These are phyloP conservation scores for Picocystis salinarum DNA, from an alignment of 139 green algal genomes.

Conservation along the genomic window DNA sequence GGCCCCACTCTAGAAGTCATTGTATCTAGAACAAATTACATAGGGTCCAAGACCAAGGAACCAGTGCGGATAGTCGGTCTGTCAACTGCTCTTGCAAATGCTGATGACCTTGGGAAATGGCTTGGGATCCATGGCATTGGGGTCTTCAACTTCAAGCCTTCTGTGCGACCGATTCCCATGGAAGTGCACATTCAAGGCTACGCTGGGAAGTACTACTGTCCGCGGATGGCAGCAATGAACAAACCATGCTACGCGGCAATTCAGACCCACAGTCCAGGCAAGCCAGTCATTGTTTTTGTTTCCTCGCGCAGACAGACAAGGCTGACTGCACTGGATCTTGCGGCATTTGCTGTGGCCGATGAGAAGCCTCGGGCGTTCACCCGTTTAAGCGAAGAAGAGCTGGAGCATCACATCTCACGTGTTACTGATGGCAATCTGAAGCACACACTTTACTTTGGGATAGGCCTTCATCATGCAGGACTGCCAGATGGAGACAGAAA, in stretches of 20 bases:
- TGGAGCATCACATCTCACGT: conserved; percentile 18
- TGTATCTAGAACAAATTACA: conserved; percentile 35
- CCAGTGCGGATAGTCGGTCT: conserved; percentile 82
- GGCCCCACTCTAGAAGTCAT: conserved; percentile 92
- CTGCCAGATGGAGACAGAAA: conserved; percentile 58
- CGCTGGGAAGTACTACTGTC: conserved; percentile 22
- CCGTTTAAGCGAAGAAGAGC: conserved; percentile 43
- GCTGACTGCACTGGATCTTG: conserved; percentile 88
- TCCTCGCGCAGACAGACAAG: conserved; percentile 74
- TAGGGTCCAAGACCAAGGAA: conserved; percentile 4
- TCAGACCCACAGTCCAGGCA: conserved; percentile 66
- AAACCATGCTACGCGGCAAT: conserved; percentile 93
- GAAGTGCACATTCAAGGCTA: conserved; percentile 83
- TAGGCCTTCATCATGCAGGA: conserved; percentile 91
- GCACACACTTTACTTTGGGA: conserved; percentile 83
- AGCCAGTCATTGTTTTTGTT: conserved; percentile 88
- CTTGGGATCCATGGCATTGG: conserved; percentile 56
- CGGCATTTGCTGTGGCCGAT: conserved; percentile 77
- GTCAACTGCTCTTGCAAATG: conserved; percentile 87
- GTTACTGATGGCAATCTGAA: conserved; percentile 26
- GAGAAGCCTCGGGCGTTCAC: conserved; percentile 58
- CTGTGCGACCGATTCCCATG: conserved; percentile 77
- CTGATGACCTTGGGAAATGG: conserved; percentile 82
- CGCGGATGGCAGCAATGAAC: conserved; percentile 96
- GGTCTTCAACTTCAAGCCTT: conserved; percentile 96